Conservation (phyloP, 2,329 filamentous ascomycete species). For the Fonsecaea pugnacius region DNA sequence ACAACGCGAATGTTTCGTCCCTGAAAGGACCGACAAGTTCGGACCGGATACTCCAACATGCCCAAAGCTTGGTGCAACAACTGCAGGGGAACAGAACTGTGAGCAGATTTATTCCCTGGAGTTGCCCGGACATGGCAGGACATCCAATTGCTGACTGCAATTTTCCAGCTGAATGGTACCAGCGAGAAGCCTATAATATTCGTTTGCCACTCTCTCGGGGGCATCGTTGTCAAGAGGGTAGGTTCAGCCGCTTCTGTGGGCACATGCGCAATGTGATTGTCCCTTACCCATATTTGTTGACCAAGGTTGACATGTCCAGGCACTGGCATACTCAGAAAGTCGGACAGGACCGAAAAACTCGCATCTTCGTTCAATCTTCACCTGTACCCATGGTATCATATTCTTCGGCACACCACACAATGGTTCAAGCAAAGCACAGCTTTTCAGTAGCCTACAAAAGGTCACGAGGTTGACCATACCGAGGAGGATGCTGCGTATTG, state of each 20-base stretch:
- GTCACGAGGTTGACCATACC: conserved; percentile 40
- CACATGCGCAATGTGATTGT: not conserved
- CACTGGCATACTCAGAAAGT: conserved; percentile 43
- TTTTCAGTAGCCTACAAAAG: conserved; percentile 38
- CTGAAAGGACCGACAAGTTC: conserved; percentile 38
- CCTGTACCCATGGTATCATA: conserved; percentile 45
- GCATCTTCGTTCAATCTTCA: conserved; percentile 43
- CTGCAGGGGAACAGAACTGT: conserved; percentile 43
- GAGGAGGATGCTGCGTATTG: conserved; percentile 37
- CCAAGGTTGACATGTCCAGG: conserved; percentile 35
- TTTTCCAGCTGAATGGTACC: conserved; percentile 40
- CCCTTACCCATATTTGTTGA: not conserved
- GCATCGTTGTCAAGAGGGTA: conserved; percentile 49
- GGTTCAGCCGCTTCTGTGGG: conserved; percentile 4
- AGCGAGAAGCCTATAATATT: conserved; percentile 47
- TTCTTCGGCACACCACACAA: conserved; percentile 48
- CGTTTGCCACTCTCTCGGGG: conserved; percentile 49
- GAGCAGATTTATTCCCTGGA: conserved; percentile 18
- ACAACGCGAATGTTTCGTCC: conserved; percentile 40
- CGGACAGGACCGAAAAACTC: conserved; percentile 27
- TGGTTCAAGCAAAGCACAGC: conserved; percentile 43
- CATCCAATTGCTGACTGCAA: conserved; percentile 2
- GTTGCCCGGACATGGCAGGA: no score
- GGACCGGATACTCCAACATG: conserved; percentile 44
- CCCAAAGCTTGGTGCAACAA: conserved; percentile 44